Evolutionary conservation across 805 yeast species (phyloP).

Genomic region (Wickerhamiella hasegawae): DNA sequence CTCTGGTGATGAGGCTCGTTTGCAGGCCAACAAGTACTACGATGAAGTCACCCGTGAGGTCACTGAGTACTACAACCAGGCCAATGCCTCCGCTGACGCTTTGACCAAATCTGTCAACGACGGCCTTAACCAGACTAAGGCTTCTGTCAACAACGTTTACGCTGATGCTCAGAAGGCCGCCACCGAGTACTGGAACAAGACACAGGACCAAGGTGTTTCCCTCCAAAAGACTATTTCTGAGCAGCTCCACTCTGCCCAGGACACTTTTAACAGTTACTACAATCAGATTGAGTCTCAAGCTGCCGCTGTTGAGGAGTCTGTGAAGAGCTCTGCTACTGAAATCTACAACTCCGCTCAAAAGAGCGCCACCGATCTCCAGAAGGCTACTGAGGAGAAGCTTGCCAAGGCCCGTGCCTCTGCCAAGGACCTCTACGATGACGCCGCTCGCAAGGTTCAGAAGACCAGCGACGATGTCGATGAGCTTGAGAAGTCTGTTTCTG

Average conservation of each 20-base stretch:
- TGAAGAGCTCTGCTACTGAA: background rate
- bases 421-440: background rate
- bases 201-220: too few species aligned
- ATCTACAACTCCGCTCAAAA: background rate
- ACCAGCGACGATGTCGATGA: background rate
- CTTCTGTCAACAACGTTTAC: background rate
- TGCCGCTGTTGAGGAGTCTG: background rate
- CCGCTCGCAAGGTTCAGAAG: background rate
- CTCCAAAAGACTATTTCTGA: too few species aligned
- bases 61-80: background rate
- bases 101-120: background rate
- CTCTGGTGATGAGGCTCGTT: background rate
- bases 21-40: background rate
- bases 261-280: too few species aligned
- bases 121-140: background rate
- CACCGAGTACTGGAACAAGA: background rate
- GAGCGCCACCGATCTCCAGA: too few species aligned
- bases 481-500: background rate
- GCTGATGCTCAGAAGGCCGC: background rate
- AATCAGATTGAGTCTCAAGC: background rate
- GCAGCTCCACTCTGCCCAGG: too few species aligned
- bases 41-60: background rate
- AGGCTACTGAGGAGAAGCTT: constrained; percentile 1
- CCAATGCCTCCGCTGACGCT: background rate
- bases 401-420: background rate